A percentile compares a stretch with the other conserved stretches of the same genome.
phyloP scores from a whole-genome alignment of 208 protist genomes.

The Tritrichomonas musculus region DNA sequence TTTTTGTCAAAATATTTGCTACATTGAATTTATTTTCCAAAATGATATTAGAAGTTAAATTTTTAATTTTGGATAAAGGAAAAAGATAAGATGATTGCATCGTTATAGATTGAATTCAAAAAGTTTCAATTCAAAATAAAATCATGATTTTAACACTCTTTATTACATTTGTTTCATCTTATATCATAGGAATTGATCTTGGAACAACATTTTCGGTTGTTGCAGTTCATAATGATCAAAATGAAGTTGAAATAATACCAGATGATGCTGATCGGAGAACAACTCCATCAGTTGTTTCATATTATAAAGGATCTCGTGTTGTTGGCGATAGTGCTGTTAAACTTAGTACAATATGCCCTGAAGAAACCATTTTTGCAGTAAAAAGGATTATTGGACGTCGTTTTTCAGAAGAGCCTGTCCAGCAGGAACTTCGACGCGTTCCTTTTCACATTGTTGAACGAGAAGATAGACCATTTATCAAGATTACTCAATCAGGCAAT shows the following conservation, averaged over 20 bases:
- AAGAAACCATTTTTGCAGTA: constrained; percentile 77
- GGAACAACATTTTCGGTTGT: constrained; percentile 69
- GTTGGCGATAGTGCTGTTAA: constrained; percentile 63
- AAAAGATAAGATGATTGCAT: no score
- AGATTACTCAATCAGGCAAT: not conserved
- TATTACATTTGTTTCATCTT: not conserved
- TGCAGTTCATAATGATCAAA: constrained; percentile 53
- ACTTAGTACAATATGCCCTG: constrained; percentile 74
- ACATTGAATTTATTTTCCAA: no score
- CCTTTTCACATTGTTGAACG: constrained; percentile 74
- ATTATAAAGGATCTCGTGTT: constrained; percentile 47
- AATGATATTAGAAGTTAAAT: no score
- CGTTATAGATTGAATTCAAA: no score
- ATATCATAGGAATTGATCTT: constrained; percentile 66
- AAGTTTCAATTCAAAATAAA: no score
- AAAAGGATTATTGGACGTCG: constrained; percentile 77
- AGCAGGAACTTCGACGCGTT: constrained; percentile 87
- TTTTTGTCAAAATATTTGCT: no score
- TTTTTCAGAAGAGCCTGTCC: constrained; percentile 74
- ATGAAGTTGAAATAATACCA: constrained; percentile 58
- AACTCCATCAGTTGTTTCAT: constrained; percentile 60
- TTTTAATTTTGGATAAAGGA: no score
- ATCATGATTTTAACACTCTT: not conserved
- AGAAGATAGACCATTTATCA: constrained; percentile 44
- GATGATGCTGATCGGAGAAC: constrained; percentile 61